Base-by-base conservation (phyloP, 495 filamentous ascomycete genomes). In the Friedmanniomyces endolithicus region DNA sequence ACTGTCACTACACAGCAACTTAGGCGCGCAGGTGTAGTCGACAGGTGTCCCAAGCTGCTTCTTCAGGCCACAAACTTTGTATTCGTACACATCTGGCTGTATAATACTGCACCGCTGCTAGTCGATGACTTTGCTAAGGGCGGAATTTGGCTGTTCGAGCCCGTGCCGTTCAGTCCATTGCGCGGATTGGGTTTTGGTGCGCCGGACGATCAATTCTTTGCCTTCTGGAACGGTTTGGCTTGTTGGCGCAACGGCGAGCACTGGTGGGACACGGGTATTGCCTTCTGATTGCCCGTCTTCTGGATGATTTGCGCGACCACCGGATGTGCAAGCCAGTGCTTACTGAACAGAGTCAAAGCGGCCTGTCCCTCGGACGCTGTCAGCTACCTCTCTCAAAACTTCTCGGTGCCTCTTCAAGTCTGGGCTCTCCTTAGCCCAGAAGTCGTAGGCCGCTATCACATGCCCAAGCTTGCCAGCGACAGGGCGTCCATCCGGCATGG, bases 101-200 rank as follows among this genome's bases (percentile, higher is more conserved):
- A 67, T 44, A 57, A 63, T 22, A 72, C 66, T 2, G 63, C 54
- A 7, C 65, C 64, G 2, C 50, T 73, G 24, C 55, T 73, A 0
- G 44, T 52, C n/a, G 67, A 73, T 39, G 70, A 73, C 50, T 70
- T 71, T 51, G 64, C 68, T n/a, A 58, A 52, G 25, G 67, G 64
- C 12, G 70, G 70, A 0, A 53, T 72, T 6, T 73, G 68, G 68
- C 34, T 71, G 43, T 69, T 60, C 47, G 70, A 73, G 55, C 67
- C 67, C 1, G 53, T 72, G 7, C 67, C 70, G 1, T 39, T 73
- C 19, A 71, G 68, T 39, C 53, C 63, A 16, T 53, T 68, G 9
- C 47, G 69, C 17, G 67, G 60, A 0, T 31, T 73, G 12, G 70
- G 70, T 8, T 58, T 73, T 11, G 70, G 68, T 1, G 60, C 58